Percentiles rank a stretch among this genome's conserved stretches.
Evolutionary conservation across 805 yeast genomes (phyloP).

Genomic region (Cyberlindnera petersonii): DNA sequence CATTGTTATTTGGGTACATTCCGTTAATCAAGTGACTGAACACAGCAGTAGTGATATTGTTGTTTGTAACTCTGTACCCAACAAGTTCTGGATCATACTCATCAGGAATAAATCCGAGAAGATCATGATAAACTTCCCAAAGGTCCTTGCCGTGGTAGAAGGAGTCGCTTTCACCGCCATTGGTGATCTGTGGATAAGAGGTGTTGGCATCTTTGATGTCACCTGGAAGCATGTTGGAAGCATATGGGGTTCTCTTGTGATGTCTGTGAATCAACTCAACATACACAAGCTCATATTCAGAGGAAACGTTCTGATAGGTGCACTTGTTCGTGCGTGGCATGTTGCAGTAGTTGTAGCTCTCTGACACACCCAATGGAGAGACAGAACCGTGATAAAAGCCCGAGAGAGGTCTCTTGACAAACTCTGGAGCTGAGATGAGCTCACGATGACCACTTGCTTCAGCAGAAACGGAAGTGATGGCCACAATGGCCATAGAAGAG

Average conservation of each 20-base stretch:
- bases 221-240: conserved; percentile 32
- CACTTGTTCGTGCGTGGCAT: conserved; percentile 39
- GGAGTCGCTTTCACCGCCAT: conserved; percentile 38
- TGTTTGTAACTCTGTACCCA: conserved; percentile 35
- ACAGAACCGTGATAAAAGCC: conserved; percentile 25
- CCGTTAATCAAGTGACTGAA: conserved; percentile 36
- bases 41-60: conserved; percentile 38
- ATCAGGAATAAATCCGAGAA: conserved; percentile 33
- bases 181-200: conserved; percentile 37
- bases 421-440: conserved; percentile 17
- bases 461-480: conserved; percentile 2
- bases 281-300: conserved; percentile 30
- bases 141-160: conserved; percentile 37
- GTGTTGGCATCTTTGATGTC: conserved; percentile 29
- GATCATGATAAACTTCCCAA: conserved; percentile 34
- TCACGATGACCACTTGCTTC: conserved; percentile 16
- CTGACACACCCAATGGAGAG: conserved; percentile 25
- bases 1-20: conserved; percentile 33
- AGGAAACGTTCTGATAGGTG: conserved; percentile 29
- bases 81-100: conserved; percentile 31
- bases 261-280: conserved; percentile 42
- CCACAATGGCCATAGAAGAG: conserved; percentile 1
- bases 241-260: conserved; percentile 41
- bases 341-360: conserved; percentile 40
- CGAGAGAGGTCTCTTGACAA: conserved; percentile 17